A percentile compares a stretch with the other conserved stretches of the same genome.
These are phyloP conservation scores for Yamadazyma dendronema DNA, from an alignment of 1,139 yeast species.

Conservation along the genomic window DNA sequence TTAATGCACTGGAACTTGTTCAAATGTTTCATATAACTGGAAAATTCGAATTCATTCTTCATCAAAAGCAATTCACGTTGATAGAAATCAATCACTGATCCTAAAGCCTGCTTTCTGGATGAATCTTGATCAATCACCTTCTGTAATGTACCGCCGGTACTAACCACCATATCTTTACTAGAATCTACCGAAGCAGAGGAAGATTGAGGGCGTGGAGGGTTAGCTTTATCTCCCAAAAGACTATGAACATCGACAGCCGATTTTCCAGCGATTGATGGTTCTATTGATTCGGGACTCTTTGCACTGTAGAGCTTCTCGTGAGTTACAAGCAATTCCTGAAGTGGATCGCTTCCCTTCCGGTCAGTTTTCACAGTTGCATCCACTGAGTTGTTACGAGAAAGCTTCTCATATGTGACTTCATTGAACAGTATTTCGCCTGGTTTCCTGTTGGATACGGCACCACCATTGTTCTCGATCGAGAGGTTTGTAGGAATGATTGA, in stretches of 20 bases:
- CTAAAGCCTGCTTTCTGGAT: slow-evolving; percentile 10
- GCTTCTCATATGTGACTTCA: slow-evolving; percentile 26
- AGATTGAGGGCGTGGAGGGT: slow-evolving; percentile 10
- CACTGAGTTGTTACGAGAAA: slow-evolving; percentile 5
- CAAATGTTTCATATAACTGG: slow-evolving; percentile 53
- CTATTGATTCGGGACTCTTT: slow-evolving; percentile 4
- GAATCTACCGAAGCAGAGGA: slow-evolving; percentile 14
- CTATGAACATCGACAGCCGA: slow-evolving; percentile 10
- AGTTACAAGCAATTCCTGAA: slow-evolving; percentile 27
- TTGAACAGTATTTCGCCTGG: slow-evolving; percentile 24
- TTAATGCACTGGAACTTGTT: slow-evolving; percentile 47
- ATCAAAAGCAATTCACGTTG: slow-evolving; percentile 58
- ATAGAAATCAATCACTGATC: slow-evolving; percentile 41
- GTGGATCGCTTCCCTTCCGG: slow-evolving; percentile 19
- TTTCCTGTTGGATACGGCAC: slow-evolving; percentile 7
- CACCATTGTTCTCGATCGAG: slow-evolving; percentile 18
- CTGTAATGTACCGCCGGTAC: slow-evolving; percentile 5
- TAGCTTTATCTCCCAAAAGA: slow-evolving; percentile 9
- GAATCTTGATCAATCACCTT: slow-evolving; percentile 2
- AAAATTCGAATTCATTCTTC: slow-evolving; percentile 64
- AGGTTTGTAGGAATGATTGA: slow-evolving; percentile 30
- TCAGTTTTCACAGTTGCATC: slow-evolving; percentile 5
- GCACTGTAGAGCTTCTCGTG: slow-evolving; percentile 35
- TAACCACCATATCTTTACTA: slow-evolving; percentile 13
- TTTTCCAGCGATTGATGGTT: slow-evolving; percentile 1